Conservation (phyloP, 2,329 filamentous ascomycete species). For the Cladosporium sp. region DNA sequence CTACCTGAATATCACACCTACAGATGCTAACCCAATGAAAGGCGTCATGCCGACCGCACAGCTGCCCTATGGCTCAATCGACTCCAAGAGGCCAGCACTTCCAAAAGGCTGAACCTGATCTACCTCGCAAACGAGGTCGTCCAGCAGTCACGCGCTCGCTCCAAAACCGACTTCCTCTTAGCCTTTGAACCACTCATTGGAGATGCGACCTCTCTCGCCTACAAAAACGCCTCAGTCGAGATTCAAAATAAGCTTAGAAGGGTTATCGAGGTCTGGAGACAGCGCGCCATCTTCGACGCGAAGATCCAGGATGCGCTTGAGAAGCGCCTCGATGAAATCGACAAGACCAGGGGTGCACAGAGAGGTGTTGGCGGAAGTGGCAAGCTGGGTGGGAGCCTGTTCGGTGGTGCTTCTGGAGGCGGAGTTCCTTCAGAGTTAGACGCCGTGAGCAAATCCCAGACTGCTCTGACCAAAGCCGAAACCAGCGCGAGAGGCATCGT, state of each 20-base stretch:
- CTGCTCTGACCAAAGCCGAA: constrained; percentile 68
- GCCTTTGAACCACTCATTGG: constrained; percentile 90
- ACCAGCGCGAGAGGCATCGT: constrained; percentile 63
- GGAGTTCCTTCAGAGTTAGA: constrained; percentile 71
- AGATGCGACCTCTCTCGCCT: constrained; percentile 84
- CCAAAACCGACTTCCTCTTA: constrained; percentile 86
- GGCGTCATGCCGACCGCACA: constrained; percentile 86
- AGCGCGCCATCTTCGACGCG: constrained; percentile 76
- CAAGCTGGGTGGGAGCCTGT: constrained; percentile 64
- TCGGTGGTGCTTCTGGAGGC: constrained; percentile 50
- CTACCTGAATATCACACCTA: constrained; percentile 12
- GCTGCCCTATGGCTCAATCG: constrained; percentile 88
- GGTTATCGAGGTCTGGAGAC: constrained; percentile 91
- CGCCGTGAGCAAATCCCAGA: constrained; percentile 69
- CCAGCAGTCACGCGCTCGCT: constrained; percentile 89
- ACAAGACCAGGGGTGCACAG: constrained; percentile 39
- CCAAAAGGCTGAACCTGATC: constrained; percentile 83
- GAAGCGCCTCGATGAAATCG: constrained; percentile 64
- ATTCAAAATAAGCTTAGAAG: constrained; percentile 82
- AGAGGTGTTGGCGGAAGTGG: constrained; percentile 21
- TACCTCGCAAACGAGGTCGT: constrained; percentile 97
- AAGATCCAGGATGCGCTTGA: constrained; percentile 80
- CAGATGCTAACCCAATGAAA: constrained; percentile 34
- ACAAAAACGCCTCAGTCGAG: constrained; percentile 81
- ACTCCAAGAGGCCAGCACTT: constrained; percentile 80